Evolutionary conservation across 192 early-diverging fungal species (phyloP), one percentile per base, ranked within the genome.

Genomic region (Backusella sp.): DNA sequence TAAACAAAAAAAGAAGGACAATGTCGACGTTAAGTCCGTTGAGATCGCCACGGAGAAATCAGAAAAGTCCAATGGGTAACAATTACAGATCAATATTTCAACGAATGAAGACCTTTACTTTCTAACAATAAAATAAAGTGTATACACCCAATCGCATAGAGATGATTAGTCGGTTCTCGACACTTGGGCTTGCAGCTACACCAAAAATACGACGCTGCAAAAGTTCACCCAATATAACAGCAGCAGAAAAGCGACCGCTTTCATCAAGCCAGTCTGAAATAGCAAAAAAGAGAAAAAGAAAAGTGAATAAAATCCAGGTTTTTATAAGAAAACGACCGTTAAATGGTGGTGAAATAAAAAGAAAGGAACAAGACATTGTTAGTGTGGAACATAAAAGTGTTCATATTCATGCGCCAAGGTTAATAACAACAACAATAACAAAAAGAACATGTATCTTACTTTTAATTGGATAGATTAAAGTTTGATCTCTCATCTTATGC

Each of bases 401-500:
- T 28, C 56, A 62, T 28, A 62, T 62, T 12, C 26, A 28, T 62
- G 56, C 23, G 11, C 56, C 56, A 62, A 62, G 56, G 56, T 62
- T 17, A 62, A 62, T 28, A 62, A 23, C 6, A 62, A 62, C 12
- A 28, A 23, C 8, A 28, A 62, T 62, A 62, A 62, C 23, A 62
- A 28, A n/a, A 49, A 6, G 46, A 1, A 7, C 23, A 59, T 62
- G 26, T 62, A 28, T 62, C 26, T 28, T 62, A 62, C 26, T 62
- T 62, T 11, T 62, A 23, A 23, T 62, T 62, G 21, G 46, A 14
- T 68, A 95, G 94, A 76, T 91, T 92, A 34, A 96, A 96, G 74
- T 93, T 99, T 5, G 98, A 99, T 77, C 82, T 99, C 85, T 98
- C 98, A 32, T 92, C 89, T 80, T 99, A 93, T 80, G 91, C 94